Evolutionary conservation across 768 basidiomycete genomes (phyloP).

Genomic region (Tylopilus cervinicoccineus): DNA sequence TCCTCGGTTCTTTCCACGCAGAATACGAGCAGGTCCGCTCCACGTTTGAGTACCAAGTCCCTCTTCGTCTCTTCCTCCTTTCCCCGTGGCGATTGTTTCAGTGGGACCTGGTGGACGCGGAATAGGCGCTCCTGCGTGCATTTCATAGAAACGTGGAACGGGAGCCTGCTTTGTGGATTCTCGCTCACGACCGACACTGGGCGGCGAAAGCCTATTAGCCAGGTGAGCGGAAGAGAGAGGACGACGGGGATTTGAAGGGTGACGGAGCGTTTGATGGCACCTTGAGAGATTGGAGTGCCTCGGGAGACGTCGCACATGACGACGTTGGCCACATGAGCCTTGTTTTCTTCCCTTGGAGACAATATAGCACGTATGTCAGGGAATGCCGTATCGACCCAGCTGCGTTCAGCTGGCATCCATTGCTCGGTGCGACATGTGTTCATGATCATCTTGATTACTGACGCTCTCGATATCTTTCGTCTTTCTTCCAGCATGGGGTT

Average conservation of each 20-base stretch:
- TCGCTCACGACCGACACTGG: conserved; percentile 8
- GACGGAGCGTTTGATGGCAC: conserved; percentile 9
- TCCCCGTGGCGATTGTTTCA: background rate
- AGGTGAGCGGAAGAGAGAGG: conserved; percentile 4
- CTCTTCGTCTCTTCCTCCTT: conserved; percentile 6
- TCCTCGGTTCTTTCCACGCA: conserved; percentile 11
- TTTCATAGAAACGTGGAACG: conserved; percentile 17
- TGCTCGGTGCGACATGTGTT: conserved; percentile 14
- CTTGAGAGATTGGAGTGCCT: background rate
- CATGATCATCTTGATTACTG: conserved; percentile 19
- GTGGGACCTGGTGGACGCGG: conserved; percentile 18
- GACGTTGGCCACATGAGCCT: conserved; percentile 10
- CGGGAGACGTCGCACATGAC: conserved; percentile 23
- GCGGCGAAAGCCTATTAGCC: conserved; percentile 10
- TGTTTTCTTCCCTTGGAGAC: conserved; percentile 4
- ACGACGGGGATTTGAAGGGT: conserved; percentile 14
- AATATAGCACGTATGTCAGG: conserved; percentile 19
- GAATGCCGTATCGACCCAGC: conserved; percentile 19
- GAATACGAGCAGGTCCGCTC: conserved; percentile 23
- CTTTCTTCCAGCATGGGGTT: conserved; percentile 12
- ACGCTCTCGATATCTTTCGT: conserved; percentile 18
- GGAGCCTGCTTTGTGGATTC: conserved; percentile 10
- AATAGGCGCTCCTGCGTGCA: conserved; percentile 15
- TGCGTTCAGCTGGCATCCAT: conserved; percentile 26
- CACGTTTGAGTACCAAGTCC: conserved; percentile 13